Evolutionary conservation across 2,329 filamentous ascomycete genomes (phyloP).

Genomic region (Talaromyces sp.): DNA sequence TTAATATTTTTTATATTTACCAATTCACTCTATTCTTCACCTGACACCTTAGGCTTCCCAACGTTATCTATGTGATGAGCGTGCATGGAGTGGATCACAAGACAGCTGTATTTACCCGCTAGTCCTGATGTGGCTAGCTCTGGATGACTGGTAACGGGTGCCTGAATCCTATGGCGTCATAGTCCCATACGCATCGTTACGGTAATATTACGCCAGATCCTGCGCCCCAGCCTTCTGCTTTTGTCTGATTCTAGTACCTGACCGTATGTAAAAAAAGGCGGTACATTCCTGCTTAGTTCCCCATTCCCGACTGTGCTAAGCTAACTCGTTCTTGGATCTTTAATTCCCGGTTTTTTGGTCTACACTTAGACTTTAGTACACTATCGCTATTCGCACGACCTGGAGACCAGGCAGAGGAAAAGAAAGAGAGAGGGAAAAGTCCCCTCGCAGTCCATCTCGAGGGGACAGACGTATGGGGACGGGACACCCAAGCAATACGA

Average conservation of each 20-base stretch:
- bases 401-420: neutral
- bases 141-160: conserved; percentile 1
- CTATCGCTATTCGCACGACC: neutral
- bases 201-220: neutral
- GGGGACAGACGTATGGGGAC: neutral
- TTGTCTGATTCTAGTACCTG: neutral
- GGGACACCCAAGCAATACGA: neutral
- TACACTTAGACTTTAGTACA: neutral
- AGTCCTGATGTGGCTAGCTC: neutral
- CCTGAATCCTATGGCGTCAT: conserved; percentile 19
- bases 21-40: neutral
- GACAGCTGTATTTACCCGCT: neutral
- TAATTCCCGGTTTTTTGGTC: neutral
- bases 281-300: neutral
- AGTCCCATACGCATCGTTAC: neutral
- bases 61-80: neutral
- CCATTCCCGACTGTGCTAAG: neutral
- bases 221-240: neutral
- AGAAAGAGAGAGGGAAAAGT: neutral
- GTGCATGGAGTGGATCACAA: neutral
- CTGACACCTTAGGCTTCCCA: too few relatives aligned
- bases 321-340: conserved; percentile 5
- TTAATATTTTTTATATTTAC: conserved; percentile 3
- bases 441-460: conserved; percentile 6
- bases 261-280: neutral